Percentiles rank a stretch among this genome's conserved stretches.
These are phyloP conservation scores for Blastobotrys buckinghamii DNA, from an alignment of 1,139 yeast species.

Conservation along the genomic window DNA sequence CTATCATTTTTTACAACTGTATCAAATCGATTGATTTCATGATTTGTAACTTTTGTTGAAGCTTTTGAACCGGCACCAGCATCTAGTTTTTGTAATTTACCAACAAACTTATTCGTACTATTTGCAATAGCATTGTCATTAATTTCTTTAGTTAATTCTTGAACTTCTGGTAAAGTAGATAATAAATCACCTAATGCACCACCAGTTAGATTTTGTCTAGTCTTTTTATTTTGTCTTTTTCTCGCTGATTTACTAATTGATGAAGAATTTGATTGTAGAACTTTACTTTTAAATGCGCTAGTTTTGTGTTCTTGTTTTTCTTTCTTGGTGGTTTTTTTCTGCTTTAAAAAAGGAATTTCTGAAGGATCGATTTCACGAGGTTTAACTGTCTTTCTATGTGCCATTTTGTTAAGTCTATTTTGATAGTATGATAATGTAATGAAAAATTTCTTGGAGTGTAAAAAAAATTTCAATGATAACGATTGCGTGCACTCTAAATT, in stretches of 20 bases:
- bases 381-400: constrained; percentile 5
- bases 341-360: constrained; percentile 23
- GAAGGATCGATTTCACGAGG: constrained; percentile 9
- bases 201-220: constrained; percentile 23
- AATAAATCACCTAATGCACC: constrained; percentile 29
- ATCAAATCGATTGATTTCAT: constrained; percentile 29
- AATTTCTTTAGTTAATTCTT: constrained; percentile 4
- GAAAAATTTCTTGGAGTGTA: too few species aligned
- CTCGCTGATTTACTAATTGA: constrained; percentile 28
- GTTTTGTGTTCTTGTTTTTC: constrained; percentile 26
- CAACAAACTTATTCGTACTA: not conserved
- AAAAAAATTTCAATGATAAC: too few species aligned
- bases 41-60: constrained; percentile 29
- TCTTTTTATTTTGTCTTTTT: constrained; percentile 25
- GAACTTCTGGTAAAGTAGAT: constrained; percentile 26
- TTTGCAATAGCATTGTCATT: too few species aligned
- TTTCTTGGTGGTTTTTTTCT: constrained; percentile 25
- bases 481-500: too few species aligned
- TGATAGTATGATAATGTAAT: too few species aligned
- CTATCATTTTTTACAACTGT: constrained; percentile 20
- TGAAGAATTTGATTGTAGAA: constrained; percentile 2
- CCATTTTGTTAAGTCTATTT: not conserved
- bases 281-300: constrained; percentile 16
- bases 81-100: constrained; percentile 8
- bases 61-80: constrained; percentile 27